These are phyloP conservation scores for Sparassis latifolia DNA, from an alignment of 1,284 basidiomycete genomes.

Conservation along the genomic window DNA sequence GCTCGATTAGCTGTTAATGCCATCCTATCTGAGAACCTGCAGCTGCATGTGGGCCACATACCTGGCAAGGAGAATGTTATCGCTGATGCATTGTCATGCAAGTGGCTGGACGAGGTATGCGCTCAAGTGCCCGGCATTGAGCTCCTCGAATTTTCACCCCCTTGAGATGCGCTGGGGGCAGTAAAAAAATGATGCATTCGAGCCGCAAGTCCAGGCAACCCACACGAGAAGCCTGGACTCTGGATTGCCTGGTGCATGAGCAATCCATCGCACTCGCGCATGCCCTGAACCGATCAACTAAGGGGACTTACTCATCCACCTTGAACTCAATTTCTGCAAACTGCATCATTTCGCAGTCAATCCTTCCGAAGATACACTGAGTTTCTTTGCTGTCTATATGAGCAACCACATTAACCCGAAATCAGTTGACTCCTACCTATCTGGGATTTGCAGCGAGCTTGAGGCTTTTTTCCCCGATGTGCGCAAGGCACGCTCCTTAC, in stretches of 20 bases:
- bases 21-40: constrained; percentile 8
- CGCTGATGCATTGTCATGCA: constrained; percentile 21
- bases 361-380: constrained; percentile 22
- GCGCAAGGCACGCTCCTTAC: neutral
- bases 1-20: constrained; percentile 11
- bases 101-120: neutral
- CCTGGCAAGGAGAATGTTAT: constrained; percentile 17
- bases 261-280: constrained; percentile 13
- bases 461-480: constrained; percentile 1
- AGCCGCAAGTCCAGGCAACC: constrained; percentile 12
- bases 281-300: constrained; percentile 13
- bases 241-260: constrained; percentile 13
- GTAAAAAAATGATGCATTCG: constrained; percentile 9
- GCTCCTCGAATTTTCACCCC: constrained; percentile 18
- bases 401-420: neutral
- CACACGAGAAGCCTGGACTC: constrained; percentile 11
- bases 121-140: neutral
- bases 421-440: constrained; percentile 2
- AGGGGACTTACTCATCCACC: constrained; percentile 16
- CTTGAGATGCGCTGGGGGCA: constrained; percentile 20
- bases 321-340: constrained; percentile 23
- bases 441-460: neutral
- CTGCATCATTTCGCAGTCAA: constrained; percentile 24
- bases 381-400: constrained; percentile 11
- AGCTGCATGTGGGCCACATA: constrained; percentile 20